Evolutionary conservation across 352 stramenopile genomes (phyloP).

Genomic region (Globisporangium mamillatum): DNA sequence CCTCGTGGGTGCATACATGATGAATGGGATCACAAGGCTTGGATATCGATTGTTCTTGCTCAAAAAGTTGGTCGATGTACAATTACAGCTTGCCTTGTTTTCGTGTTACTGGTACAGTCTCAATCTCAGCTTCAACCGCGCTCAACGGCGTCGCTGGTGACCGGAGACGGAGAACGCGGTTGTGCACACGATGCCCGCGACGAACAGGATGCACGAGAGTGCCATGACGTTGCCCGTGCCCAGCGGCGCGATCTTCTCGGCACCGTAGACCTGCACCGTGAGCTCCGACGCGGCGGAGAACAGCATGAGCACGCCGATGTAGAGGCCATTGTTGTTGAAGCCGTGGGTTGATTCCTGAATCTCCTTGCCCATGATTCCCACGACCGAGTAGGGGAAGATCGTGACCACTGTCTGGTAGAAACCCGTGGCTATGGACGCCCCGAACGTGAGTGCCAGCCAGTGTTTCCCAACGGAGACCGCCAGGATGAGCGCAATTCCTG

Average conservation of each 20-base stretch:
- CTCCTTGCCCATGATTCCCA: constrained; percentile 79
- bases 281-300: constrained; percentile 64
- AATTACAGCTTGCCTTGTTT: neutral
- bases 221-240: constrained; percentile 62
- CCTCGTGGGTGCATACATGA: neutral
- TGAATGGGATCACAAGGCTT: neutral
- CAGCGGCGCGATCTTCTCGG: constrained; percentile 54
- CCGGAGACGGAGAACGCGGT: constrained; percentile 33
- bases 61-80: neutral
- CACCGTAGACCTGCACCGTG: constrained; percentile 72
- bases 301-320: constrained; percentile 68
- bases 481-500: constrained; percentile 47
- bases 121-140: neutral
- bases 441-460: constrained; percentile 48
- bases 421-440: constrained; percentile 46
- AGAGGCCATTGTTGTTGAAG: constrained; percentile 83
- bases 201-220: constrained; percentile 61
- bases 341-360: constrained; percentile 58
- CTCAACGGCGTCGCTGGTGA: neutral
- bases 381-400: constrained; percentile 75
- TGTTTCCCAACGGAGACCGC: constrained; percentile 47
- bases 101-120: neutral
- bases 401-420: constrained; percentile 66
- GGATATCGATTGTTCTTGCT: neutral
- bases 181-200: constrained; percentile 41